phyloP scores from a whole-genome alignment of 352 stramenopile genomes.

The Pythium grandisporangium region DNA sequence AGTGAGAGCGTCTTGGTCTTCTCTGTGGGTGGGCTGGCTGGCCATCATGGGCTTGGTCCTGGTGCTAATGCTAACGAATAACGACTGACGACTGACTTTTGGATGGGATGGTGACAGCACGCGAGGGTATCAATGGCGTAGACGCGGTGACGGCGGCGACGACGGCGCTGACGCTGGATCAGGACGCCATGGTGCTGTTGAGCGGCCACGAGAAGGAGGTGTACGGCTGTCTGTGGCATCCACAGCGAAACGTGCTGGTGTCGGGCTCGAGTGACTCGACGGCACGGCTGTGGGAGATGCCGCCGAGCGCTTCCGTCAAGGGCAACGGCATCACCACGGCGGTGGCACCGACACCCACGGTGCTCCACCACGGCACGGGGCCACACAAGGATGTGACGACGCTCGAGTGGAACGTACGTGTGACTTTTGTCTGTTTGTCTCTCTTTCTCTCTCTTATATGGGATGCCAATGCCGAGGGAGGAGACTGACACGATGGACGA shows the following conservation, averaged over 20 bases:
- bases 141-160: no score
- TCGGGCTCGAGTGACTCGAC: constrained; percentile 95
- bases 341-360: constrained; percentile 27
- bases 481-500: no score
- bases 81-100: background rate
- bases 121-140: no score
- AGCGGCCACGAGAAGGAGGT: constrained; percentile 87
- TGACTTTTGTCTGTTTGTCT: no score
- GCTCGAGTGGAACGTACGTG: constrained; percentile 94
- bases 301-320: constrained; percentile 38
- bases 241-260: constrained; percentile 91
- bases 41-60: no score
- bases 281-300: constrained; percentile 91
- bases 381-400: constrained; percentile 97
- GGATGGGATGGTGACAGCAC: no score
- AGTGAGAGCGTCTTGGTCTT: no score
- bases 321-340: no score
- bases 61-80: background rate
- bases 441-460: background rate
- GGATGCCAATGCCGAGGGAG: background rate
- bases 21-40: no score
- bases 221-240: constrained; percentile 98
- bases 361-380: constrained; percentile 75
- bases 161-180: no score
- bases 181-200: constrained; percentile 60